Conservation (phyloP, 225 moss, liverwort and hornwort genomes). For the Sphagnum tenellum region DNA sequence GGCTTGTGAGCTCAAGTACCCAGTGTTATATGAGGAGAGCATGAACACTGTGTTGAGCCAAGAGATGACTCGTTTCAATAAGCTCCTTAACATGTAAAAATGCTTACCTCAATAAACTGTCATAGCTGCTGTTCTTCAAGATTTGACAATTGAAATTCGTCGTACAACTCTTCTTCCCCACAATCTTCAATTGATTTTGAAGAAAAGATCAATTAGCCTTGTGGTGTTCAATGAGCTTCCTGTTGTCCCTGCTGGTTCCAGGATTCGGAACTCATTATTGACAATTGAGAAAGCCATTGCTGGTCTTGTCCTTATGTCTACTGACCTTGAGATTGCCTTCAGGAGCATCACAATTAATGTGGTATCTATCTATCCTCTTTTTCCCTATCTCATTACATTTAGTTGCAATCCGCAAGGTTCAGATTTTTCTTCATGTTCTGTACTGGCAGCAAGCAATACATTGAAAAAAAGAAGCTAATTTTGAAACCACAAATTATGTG, state of each 20-base stretch:
- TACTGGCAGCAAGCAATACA: too few relatives aligned
- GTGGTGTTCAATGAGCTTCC: too few relatives aligned
- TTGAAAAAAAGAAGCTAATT: too few relatives aligned
- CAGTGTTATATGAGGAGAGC: conserved; percentile 80
- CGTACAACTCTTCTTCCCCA: background rate
- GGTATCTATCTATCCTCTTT: conserved; percentile 15
- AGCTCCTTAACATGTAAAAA: conserved; percentile 49
- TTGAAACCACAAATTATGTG: too few relatives aligned
- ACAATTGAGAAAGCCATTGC: conserved; percentile 90
- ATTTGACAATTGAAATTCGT: background rate
- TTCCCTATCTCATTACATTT: too few relatives aligned
- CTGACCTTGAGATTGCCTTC: conserved; percentile 74
- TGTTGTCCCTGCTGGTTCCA: conserved; percentile 5
- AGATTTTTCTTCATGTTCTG: too few relatives aligned
- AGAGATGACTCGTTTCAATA: conserved; percentile 97
- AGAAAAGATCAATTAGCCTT: background rate
- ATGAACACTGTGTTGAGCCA: conserved; percentile 92
- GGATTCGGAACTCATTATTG: conserved; percentile 67
- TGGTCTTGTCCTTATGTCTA: conserved; percentile 82
- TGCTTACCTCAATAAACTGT: conserved; percentile 1
- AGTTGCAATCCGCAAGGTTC: too few relatives aligned
- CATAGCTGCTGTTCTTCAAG: background rate
- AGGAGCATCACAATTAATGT: conserved; percentile 66
- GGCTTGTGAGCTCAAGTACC: conserved; percentile 76
- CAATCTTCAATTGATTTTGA: background rate